These are phyloP conservation scores for Brassica nigra DNA, from an alignment of 345 rosid species.

Conservation along the genomic window DNA sequence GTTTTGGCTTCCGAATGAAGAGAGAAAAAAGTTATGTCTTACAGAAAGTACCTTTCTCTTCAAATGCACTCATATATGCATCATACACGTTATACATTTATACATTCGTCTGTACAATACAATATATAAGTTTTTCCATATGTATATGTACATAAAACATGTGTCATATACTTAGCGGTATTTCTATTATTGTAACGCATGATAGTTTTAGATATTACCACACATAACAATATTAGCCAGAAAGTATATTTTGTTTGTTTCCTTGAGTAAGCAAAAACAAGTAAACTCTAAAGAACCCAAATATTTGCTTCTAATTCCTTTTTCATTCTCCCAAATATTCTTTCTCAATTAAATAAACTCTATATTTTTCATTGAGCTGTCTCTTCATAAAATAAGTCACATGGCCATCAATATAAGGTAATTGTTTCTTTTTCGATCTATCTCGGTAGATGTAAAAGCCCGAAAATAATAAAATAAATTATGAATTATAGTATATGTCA, in stretches of 20 bases:
- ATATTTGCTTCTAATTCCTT: conserved; percentile 62
- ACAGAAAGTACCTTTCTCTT: conserved; percentile 18
- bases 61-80: neutral
- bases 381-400: conserved; percentile 27
- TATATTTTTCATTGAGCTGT: conserved; percentile 16
- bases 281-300: conserved; percentile 46
- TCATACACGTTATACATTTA: conserved; percentile 3
- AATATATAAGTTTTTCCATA: conserved; percentile 7
- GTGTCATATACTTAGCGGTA: neutral
- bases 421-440: conserved; percentile 18
- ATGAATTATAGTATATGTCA: conserved; percentile 4
- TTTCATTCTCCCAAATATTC: conserved; percentile 73
- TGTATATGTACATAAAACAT: conserved; percentile 8
- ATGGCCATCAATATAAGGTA: conserved; percentile 35
- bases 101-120: conserved; percentile 2
- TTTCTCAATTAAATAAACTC: conserved; percentile 44
- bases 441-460: neutral
- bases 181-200: conserved; percentile 1
- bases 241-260: conserved; percentile 57
- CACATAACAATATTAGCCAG: conserved; percentile 18
- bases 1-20: conserved; percentile 5
- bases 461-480: too few species aligned
- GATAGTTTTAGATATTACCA: neutral
- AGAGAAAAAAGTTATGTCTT: neutral
- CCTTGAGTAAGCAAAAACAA: conserved; percentile 41